Evolutionary conservation across 495 filamentous ascomycete genomes (phyloP), one percentile per base, ranked within the genome.

Genomic region (Ramalina intermedia): DNA sequence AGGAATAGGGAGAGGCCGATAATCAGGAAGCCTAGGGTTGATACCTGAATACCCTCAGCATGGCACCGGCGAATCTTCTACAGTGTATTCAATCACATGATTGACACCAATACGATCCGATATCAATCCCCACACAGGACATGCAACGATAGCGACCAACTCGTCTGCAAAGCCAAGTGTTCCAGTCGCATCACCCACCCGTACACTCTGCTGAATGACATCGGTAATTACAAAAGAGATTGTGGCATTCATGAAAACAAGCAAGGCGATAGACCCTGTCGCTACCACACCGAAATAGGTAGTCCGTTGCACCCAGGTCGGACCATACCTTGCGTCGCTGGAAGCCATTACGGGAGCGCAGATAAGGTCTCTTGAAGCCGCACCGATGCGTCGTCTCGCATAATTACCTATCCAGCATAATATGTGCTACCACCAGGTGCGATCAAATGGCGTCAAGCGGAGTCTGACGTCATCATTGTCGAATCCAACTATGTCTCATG

Each of bases 131-230:
- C 93, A 96, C 24, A 83, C 53, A 11, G 91, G 93, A 56, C 89
- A 96, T 3, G 91, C 91, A 21, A 88, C 72, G 48, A 99, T 72
- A 4, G 86, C 91, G 24, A 96, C 80, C 39, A 96, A 55, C 65
- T 99, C 91, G 69, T 99, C 91, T 1, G 82, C 89, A 65, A 99
- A 96, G 29, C 91, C 91, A 33, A 99, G 71, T 1, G 89, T 96
- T 20, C 91, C 91, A 17, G 94, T 88, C 4, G 87, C 80, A 69
- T 94, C 80, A 27, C 91, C 91, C 24, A 95, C 85, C 44, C 78
- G 75, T 41, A 79, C 63, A 56, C 75, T 76, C 37, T 87, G 68
- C 41, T 85, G 85, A 48, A 99, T 79, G 36, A 94, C 70, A 63
- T 94, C 84, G 7, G 88, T 94, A 53, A 96, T 83, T 45, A 96